Evolutionary conservation across 176 grass and related monocot species (phyloP).

Genomic region (Juncus inflexus): DNA sequence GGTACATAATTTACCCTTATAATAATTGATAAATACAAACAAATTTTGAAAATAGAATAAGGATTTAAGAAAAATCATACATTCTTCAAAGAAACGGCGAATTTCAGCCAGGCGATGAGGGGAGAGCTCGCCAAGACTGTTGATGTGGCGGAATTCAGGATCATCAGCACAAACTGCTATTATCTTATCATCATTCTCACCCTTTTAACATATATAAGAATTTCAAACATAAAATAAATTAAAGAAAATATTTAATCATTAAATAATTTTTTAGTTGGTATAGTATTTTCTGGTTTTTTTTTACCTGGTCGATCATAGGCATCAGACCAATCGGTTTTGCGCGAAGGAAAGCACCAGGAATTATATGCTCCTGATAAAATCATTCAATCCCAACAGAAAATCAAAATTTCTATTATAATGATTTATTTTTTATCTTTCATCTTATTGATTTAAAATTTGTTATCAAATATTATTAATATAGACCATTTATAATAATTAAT

Average conservation of each 20-base stretch:
- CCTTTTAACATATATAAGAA: constrained; percentile 26
- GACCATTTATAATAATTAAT: no score
- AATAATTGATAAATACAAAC: not conserved
- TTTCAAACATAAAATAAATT: not conserved
- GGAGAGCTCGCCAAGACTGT: constrained; percentile 63
- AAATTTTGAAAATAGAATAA: not conserved
- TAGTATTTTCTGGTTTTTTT: not conserved
- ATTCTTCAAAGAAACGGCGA: constrained; percentile 83
- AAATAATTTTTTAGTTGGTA: not conserved
- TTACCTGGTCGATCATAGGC: constrained; percentile 73
- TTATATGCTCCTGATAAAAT: constrained; percentile 45
- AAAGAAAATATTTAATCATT: not conserved
- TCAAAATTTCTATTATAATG: no score
- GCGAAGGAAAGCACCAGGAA: constrained; percentile 58
- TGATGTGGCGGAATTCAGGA: constrained; percentile 77
- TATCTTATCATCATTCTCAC: constrained; percentile 92
- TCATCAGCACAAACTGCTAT: constrained; percentile 92
- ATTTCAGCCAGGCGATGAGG: constrained; percentile 86
- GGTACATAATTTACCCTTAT: not conserved
- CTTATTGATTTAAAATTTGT: no score
- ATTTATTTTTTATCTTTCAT: no score
- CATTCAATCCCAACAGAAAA: not conserved
- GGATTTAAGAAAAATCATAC: constrained; percentile 28
- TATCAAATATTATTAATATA: no score
- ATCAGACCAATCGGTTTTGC: constrained; percentile 79